Base-by-base conservation (phyloP, 768 basidiomycete genomes). In the Tulasnella calospora region DNA sequence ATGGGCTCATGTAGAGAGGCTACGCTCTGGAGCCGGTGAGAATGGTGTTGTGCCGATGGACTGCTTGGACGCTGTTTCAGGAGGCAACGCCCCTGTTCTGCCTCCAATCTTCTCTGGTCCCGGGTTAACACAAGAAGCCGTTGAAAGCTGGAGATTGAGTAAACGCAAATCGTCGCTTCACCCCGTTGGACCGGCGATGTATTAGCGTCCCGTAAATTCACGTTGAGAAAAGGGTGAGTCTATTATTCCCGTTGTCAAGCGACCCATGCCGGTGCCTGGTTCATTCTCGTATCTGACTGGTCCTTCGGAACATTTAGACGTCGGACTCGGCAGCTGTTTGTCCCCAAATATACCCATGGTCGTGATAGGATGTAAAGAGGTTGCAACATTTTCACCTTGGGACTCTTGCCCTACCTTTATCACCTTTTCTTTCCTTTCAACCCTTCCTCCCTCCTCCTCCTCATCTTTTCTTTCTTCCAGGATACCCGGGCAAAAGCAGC, bases 21-120 rank as follows among this genome's bases (percentile, higher is more conserved):
- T 79, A 38, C 38, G 46, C 35, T 74, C 72, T 23, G 78, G 72
- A 30, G 78, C 73, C 38, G 72, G 72, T 2, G 75, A 79, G 55
- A 71, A 41, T 33, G 79, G 79, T 36, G 79, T 74, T 36, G 79
- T 79, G 27, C 79, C 79, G 36, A n/a, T 79, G 38, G 73, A 76
- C 35, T 79, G 79, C 44, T 69, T 79, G 19, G 67, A 78, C 33
- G 40, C 77, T n/a, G 23, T 41, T 78, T 67, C 61, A 67, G 61
- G 61, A 1, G 61, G 77, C 30, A 15, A 46, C 69, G 41, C 36
- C 46, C 40, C 55, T 40, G 55, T 40, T 67, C 33, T 51, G 47
- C 70, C 73, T 19, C 38, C 13, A 78, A 73, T 30, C 35, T 69
- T 79, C n/a, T 61, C 73, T 40, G 73, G 78, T 10, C 23, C 47